These are phyloP conservation scores for Flueggea neowawraea DNA, from an alignment of 441 rosid genomes.

Conservation along the genomic window DNA sequence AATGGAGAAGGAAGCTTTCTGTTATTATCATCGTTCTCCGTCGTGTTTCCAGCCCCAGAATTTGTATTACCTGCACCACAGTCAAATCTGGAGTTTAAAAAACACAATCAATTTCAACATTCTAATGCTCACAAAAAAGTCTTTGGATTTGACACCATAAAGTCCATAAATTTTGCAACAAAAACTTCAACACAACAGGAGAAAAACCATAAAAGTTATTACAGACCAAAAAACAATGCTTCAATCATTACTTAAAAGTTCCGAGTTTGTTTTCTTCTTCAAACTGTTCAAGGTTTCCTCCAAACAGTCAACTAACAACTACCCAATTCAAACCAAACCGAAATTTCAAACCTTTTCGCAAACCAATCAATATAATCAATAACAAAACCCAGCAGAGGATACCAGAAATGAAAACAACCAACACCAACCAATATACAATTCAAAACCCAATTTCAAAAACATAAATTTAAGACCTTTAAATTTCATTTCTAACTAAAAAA, in stretches of 20 bases:
- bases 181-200: too few species aligned
- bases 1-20: constrained; percentile 46
- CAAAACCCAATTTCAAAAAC: neutral
- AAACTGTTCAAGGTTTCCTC: neutral
- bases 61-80: constrained; percentile 47
- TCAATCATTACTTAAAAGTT: neutral
- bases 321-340: neutral
- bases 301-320: neutral
- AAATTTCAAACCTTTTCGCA: neutral
- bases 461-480: neutral
- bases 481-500: neutral
- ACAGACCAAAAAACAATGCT: neutral
- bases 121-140: constrained; percentile 1
- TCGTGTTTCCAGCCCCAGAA: constrained; percentile 30
- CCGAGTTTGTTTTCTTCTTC: too few species aligned
- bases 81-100: constrained; percentile 15
- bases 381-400: too few species aligned
- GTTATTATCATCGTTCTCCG: constrained; percentile 32
- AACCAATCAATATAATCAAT: neutral
- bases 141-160: neutral
- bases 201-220: too few species aligned
- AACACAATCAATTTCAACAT: constrained; percentile 4
- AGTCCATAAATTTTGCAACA: too few species aligned
- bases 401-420: neutral
- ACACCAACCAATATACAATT: neutral